Conservation (phyloP, 768 basidiomycete species). For the Boletus subparvulus region DNA sequence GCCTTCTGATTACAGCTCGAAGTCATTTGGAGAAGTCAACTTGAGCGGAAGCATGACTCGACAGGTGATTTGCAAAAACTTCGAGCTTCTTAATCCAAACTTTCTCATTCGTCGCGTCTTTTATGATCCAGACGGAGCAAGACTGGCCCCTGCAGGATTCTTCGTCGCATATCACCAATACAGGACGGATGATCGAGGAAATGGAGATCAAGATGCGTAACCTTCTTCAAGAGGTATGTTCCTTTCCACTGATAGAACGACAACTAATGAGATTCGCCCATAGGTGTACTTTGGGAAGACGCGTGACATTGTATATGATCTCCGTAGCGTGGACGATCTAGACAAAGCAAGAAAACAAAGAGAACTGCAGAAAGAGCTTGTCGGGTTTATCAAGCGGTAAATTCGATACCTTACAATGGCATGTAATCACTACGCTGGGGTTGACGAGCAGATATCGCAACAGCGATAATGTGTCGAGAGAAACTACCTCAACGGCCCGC, state of each 20-base stretch:
- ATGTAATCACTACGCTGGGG: constrained; percentile 11
- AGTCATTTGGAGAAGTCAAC: constrained; percentile 71
- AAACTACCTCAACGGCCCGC: constrained; percentile 23
- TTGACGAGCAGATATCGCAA: constrained; percentile 1
- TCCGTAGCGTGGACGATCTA: constrained; percentile 83
- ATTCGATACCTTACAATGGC: constrained; percentile 14
- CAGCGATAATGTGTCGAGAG: neutral
- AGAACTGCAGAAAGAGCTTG: constrained; percentile 89
- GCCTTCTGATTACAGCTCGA: constrained; percentile 46
- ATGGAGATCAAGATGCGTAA: constrained; percentile 99
- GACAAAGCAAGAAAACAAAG: constrained; percentile 78
- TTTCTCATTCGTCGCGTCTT: constrained; percentile 11
- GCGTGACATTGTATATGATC: constrained; percentile 89
- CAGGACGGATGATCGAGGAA: constrained; percentile 95
- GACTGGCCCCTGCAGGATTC: constrained; percentile 80
- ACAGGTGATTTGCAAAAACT: constrained; percentile 59
- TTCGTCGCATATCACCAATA: constrained; percentile 87
- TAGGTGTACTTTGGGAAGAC: constrained; percentile 97
- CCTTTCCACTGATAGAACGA: neutral
- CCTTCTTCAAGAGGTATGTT: constrained; percentile 75
- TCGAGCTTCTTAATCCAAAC: constrained; percentile 6
- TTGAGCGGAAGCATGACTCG: constrained; percentile 97
- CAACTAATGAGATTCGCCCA: constrained; percentile 10
- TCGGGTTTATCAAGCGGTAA: constrained; percentile 77
- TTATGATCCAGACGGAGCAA: constrained; percentile 66